phyloP scores from a whole-genome alignment of 176 grass and related monocot genomes.

The Panicum miliaceum region DNA sequence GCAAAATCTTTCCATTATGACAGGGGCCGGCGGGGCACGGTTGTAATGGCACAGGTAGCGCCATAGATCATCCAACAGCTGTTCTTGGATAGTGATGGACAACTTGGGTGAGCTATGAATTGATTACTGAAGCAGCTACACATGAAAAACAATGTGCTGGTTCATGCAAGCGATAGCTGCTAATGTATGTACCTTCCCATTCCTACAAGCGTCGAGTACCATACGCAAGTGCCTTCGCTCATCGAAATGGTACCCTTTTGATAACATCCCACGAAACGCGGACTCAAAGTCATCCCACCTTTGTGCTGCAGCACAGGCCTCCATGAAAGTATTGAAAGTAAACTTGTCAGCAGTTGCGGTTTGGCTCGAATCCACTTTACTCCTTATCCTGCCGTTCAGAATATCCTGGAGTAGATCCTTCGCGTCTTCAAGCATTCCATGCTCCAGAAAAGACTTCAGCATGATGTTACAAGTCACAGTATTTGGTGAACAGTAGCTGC shows the following conservation, averaged over 20 bases:
- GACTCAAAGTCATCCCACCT: slow-evolving; percentile 86
- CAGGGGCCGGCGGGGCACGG: slow-evolving; percentile 63
- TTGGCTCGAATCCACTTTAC: slow-evolving; percentile 46
- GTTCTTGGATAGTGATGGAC: slow-evolving; percentile 57
- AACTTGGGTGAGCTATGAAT: slow-evolving; percentile 38
- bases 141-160: not conserved
- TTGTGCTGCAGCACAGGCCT: slow-evolving; percentile 68
- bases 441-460: slow-evolving; percentile 76
- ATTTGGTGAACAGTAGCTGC: slow-evolving; percentile 86
- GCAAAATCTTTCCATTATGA: slow-evolving; percentile 94
- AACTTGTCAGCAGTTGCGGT: slow-evolving; percentile 80
- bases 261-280: slow-evolving; percentile 75
- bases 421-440: slow-evolving; percentile 78
- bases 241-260: slow-evolving; percentile 67
- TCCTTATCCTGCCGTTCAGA: slow-evolving; percentile 58
- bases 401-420: slow-evolving; percentile 72
- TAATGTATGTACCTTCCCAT: slow-evolving; percentile 71
- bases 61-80: slow-evolving; percentile 72
- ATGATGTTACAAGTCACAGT: slow-evolving; percentile 86
- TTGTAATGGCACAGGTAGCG: slow-evolving; percentile 55
- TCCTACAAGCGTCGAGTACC: slow-evolving; percentile 74
- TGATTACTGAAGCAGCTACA: not conserved
- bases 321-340: slow-evolving; percentile 95
- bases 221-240: slow-evolving; percentile 71
- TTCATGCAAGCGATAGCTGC: slow-evolving; percentile 4